Percentiles rank a stretch among this genome's conserved stretches.
phyloP scores from a whole-genome alignment of 31 red algal species.

The Porphyra umbilicalis region DNA sequence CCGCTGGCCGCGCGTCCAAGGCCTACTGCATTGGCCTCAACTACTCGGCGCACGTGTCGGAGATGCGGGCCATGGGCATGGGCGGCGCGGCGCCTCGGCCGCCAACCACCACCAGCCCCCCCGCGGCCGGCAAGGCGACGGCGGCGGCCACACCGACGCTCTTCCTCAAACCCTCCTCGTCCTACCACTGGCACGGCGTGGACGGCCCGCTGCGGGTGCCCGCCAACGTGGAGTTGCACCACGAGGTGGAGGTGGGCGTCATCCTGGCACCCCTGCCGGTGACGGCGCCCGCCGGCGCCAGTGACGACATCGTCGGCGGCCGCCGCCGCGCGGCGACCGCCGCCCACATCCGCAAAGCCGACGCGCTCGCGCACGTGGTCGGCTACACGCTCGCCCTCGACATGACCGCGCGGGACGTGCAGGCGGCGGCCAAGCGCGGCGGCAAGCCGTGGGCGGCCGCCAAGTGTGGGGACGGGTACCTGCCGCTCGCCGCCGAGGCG shows the following conservation, averaged over 20 bases:
- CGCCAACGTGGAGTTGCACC: slow-evolving; percentile 1
- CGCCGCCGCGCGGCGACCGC: slow-evolving; percentile 23
- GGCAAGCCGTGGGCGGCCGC: slow-evolving; percentile 75
- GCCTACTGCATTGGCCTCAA: slow-evolving; percentile 42
- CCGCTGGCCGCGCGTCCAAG: slow-evolving; percentile 1
- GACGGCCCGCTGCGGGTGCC: slow-evolving; percentile 8
- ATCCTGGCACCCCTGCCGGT: neutral
- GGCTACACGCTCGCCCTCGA: slow-evolving; percentile 76
- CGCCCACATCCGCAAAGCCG: slow-evolving; percentile 59
- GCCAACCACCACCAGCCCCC: slow-evolving; percentile 29
- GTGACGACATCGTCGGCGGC: neutral
- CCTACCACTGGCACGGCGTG: neutral
- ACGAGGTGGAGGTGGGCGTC: neutral
- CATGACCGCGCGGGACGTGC: slow-evolving; percentile 77
- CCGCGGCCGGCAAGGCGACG: slow-evolving; percentile 16
- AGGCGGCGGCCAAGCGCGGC: slow-evolving; percentile 47
- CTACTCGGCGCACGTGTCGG: slow-evolving; percentile 59
- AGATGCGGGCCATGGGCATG: slow-evolving; percentile 33
- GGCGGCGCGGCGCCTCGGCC: slow-evolving; percentile 52
- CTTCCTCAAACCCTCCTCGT: slow-evolving; percentile 11
- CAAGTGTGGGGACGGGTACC: slow-evolving; percentile 75
- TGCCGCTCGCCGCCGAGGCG: slow-evolving; percentile 41
- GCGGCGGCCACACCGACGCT: slow-evolving; percentile 64
- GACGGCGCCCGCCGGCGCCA: neutral
- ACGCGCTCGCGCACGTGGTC: slow-evolving; percentile 38